These are phyloP conservation scores for Hortiboletus campestris DNA, from an alignment of 768 basidiomycete genomes.

Conservation along the genomic window DNA sequence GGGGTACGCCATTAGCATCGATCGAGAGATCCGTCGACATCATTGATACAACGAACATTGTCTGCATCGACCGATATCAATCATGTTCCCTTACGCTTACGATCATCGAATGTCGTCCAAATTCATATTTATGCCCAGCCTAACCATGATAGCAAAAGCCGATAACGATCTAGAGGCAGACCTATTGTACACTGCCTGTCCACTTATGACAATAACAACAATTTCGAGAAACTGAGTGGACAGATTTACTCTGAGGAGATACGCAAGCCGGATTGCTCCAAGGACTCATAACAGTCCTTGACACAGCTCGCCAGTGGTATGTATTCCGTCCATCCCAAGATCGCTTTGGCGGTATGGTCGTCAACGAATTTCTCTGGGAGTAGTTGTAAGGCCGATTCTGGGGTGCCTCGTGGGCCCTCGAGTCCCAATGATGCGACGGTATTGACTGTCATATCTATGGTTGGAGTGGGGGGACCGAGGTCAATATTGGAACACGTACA, in stretches of 20 bases:
- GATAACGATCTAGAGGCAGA: too few species aligned
- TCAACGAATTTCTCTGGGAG: background rate
- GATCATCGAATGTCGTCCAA: too few species aligned
- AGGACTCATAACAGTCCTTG: background rate
- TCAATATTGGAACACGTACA: background rate
- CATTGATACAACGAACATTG: too few species aligned
- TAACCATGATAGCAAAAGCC: too few species aligned
- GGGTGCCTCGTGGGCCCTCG: background rate
- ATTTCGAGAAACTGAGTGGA: too few species aligned
- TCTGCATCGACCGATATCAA: too few species aligned
- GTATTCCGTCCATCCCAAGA: constrained; percentile 1
- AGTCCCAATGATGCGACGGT: background rate
- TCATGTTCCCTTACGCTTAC: too few species aligned
- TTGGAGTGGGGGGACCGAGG: background rate
- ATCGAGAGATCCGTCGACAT: too few species aligned
- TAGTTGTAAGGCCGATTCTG: background rate
- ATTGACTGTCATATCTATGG: background rate
- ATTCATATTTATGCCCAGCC: too few species aligned
- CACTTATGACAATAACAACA: too few species aligned
- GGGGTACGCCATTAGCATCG: too few species aligned
- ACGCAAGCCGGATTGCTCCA: background rate
- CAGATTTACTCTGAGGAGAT: background rate
- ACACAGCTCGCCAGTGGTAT: background rate
- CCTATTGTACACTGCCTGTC: too few species aligned
- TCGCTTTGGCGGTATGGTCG: background rate